phyloP scores from a whole-genome alignment of 2,329 filamentous ascomycete species.

The Neofusicoccum laricinum region DNA sequence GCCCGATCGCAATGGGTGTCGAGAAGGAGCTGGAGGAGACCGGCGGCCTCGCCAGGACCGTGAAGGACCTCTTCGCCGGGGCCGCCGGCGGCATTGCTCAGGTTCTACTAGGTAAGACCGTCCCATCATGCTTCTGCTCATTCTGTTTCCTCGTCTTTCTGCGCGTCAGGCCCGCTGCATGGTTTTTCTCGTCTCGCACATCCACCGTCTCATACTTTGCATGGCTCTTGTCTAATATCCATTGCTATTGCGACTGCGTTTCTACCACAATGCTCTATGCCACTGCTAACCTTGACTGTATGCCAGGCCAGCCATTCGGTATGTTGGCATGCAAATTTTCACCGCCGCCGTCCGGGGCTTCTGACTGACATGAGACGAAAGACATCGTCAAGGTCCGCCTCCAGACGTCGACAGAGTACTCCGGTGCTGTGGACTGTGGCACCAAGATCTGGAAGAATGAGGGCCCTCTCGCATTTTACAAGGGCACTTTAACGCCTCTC shows the following conservation, averaged over 20 bases:
- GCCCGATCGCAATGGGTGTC: slow-evolving; percentile 24
- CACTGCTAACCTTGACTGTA: neutral
- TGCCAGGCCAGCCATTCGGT: slow-evolving; percentile 65
- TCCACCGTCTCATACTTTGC: neutral
- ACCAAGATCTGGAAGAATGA: slow-evolving; percentile 82
- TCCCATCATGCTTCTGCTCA: neutral
- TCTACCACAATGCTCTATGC: no score
- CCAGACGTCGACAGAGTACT: slow-evolving; percentile 82
- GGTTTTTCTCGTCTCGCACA: neutral
- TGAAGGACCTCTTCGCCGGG: slow-evolving; percentile 89
- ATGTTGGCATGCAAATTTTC: slow-evolving; percentile 27
- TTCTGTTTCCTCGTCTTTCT: neutral
- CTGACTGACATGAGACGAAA: slow-evolving; percentile 30
- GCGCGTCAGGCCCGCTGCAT: neutral
- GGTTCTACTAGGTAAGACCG: slow-evolving; percentile 77
- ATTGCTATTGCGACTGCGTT: neutral
- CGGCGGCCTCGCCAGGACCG: slow-evolving; percentile 43
- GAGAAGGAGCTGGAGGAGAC: slow-evolving; percentile 40
- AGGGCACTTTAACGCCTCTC: slow-evolving; percentile 90
- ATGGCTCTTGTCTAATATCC: neutral
- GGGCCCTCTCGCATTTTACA: slow-evolving; percentile 92
- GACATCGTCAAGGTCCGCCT: slow-evolving; percentile 98
- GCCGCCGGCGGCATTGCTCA: slow-evolving; percentile 91
- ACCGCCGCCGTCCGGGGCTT: neutral
- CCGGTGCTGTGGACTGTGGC: slow-evolving; percentile 75